phyloP scores from a whole-genome alignment of 2,329 filamentous ascomycete genomes.

The Exophiala alcalophila region DNA sequence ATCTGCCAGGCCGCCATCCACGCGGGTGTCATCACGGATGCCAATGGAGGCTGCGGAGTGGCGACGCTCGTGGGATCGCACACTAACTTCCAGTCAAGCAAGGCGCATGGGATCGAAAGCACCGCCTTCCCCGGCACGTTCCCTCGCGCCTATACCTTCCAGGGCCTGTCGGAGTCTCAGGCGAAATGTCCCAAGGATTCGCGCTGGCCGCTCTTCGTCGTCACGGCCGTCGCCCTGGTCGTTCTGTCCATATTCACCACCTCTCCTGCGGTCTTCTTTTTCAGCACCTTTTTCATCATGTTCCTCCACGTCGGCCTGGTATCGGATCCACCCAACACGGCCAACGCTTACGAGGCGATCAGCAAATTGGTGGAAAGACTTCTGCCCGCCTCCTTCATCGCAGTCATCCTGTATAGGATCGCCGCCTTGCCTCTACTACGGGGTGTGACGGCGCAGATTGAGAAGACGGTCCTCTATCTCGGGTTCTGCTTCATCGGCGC shows the following conservation, averaged over 20 bases:
- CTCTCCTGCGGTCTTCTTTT: constrained; percentile 78
- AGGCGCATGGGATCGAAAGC: constrained; percentile 71
- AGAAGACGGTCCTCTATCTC: constrained; percentile 87
- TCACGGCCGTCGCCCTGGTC: constrained; percentile 76
- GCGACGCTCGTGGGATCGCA: constrained; percentile 69
- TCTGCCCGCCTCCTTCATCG: constrained; percentile 81
- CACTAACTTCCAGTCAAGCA: constrained; percentile 60
- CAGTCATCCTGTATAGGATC: constrained; percentile 82
- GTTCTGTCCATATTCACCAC: constrained; percentile 78
- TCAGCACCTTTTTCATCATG: constrained; percentile 71
- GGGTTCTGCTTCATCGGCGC: constrained; percentile 88
- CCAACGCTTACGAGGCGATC: constrained; percentile 66
- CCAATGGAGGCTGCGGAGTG: constrained; percentile 76
- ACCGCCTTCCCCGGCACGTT: constrained; percentile 83
- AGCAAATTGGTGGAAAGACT: constrained; percentile 77
- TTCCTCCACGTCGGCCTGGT: constrained; percentile 90
- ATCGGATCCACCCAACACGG: constrained; percentile 74
- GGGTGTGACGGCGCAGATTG: constrained; percentile 75
- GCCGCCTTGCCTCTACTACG: constrained; percentile 70
- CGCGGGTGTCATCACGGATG: constrained; percentile 70
- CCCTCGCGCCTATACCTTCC: constrained; percentile 79
- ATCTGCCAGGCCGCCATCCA: constrained; percentile 84
- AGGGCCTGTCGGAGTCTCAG: constrained; percentile 50
- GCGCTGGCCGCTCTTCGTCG: constrained; percentile 76
- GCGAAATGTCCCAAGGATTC: constrained; percentile 70